Base-by-base conservation (phyloP, 129 eudicot genomes). In the Gnaphalium uliginosum region DNA sequence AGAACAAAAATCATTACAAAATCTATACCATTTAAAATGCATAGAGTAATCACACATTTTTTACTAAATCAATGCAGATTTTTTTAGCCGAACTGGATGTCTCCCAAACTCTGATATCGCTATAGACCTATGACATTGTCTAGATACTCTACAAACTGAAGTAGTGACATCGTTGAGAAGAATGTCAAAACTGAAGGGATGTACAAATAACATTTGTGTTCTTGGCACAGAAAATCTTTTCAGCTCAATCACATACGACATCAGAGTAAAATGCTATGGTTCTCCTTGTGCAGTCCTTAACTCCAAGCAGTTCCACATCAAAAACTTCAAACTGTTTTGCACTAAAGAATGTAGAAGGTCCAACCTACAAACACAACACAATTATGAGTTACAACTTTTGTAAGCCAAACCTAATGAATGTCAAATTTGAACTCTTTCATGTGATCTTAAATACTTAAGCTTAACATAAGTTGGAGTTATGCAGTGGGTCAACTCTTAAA, bases 261-360 rank as follows among this genome's bases (percentile, higher is more conserved):
- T 94, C 99, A 0, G 99, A 95, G 76, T 95, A 95, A 69, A 95
- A 95, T 27, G 87, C 99, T 25, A 95, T 86, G 41, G 97, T 95
- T 78, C 99, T 88, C 83, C 99, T 89, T 41, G 68, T 72, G 81
- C 99, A 95, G 71, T 95, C 96, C 79, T 95, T 83, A 74, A 95
- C 76, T 62, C 84, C 72, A 25, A 95, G 85, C 81, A 95, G 73
- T 84, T 95, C 97, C 60, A 95, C 88, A 65, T 95, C 99, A 76
- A 95, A 95, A 67, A 95, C 99, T 88, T 95, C 99, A 79, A 86
- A 95, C 62, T 95, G 99, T 74, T 91, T 95, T 23, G 97, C 65
- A 82, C 99, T 95, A 85, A 95, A 95, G 77, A 95, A 95, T 14
- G 99, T 95, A 7, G 96, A 86, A 56, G 97, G 99, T 64, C 99